Evolutionary conservation across 805 yeast species (phyloP), one percentile per base, ranked within the genome.

Genomic region (Myxozyma lipomycoides): DNA sequence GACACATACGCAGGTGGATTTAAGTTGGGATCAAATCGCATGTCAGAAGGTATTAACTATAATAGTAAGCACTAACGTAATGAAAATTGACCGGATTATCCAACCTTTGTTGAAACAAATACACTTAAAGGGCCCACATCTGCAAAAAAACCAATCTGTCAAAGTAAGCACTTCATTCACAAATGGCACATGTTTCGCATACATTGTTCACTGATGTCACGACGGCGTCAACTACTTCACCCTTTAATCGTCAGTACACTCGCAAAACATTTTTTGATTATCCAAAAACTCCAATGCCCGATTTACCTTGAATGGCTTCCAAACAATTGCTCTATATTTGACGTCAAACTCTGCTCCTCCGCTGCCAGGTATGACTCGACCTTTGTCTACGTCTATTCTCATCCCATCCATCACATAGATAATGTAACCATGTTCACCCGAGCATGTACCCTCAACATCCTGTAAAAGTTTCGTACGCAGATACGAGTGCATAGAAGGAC

Each of bases 1-100:
- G 91, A 83, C 57, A 86, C 95, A 68, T 88, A 93, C 4, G 97
- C 95, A n/a, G 98, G 98, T 7, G 98, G 98, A 62, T 91, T 90
- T 30, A 96, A 90, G 19, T 95, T 84, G 5, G 98, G 96, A 61
- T 90, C 91, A 69, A 84, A 93, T 52, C 82, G 77, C 89, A 93
- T 85, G 66, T 91, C 96, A 35, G 86, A 81, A 6, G 98, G 98
- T 62, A 93, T 90, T 67, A 90, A 77, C 64, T 64, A 45, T 25
- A 21, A 24, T 35, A n/a, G n/a, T 32, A 17, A 32, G 9, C 17
- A 17, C 26, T 22, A 22, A 22, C 5, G 50, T n/a, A 10, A 36
- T 9, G 32, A 28, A 12, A 28, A 38, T 2, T n/a, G 6, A 23
- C 25, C 21, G 40, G n/a, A 12, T 9, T n/a, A 12, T 43, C 65